phyloP scores from a whole-genome alignment of 495 filamentous ascomycete genomes.

The Neurospora sp. region DNA sequence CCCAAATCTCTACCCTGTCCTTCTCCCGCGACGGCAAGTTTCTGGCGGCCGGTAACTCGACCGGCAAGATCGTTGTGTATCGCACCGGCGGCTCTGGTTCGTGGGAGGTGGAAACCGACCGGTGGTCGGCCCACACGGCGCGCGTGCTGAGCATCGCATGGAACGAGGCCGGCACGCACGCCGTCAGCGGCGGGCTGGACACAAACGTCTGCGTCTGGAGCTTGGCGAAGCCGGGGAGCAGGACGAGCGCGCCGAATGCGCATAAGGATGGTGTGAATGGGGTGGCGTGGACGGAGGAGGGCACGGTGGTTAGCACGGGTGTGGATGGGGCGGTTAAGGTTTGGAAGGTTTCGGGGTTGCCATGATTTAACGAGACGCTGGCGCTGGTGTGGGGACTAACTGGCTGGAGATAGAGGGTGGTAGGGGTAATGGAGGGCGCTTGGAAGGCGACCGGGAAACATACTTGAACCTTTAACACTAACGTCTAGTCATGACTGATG shows the following conservation, averaged over 20 bases:
- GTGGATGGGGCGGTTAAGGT: slow-evolving; percentile 86
- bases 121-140: slow-evolving; percentile 90
- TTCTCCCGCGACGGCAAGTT: slow-evolving; percentile 67
- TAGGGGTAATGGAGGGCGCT: background rate
- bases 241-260: slow-evolving; percentile 69
- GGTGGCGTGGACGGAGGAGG: slow-evolving; percentile 68
- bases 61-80: slow-evolving; percentile 77
- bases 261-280: slow-evolving; percentile 94
- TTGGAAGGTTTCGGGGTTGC: slow-evolving; percentile 64
- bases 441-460: background rate
- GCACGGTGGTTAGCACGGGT: slow-evolving; percentile 67
- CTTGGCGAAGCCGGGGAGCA: slow-evolving; percentile 66
- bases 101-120: slow-evolving; percentile 54
- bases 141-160: slow-evolving; percentile 76
- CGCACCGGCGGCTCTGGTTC: slow-evolving; percentile 32
- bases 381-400: background rate
- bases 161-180: slow-evolving; percentile 63
- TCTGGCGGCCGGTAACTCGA: slow-evolving; percentile 72
- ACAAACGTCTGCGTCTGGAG: slow-evolving; percentile 92
- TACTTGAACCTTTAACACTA: background rate
- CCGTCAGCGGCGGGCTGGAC: slow-evolving; percentile 77
- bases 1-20: slow-evolving; percentile 55
- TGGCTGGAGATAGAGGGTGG: background rate
- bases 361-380: slow-evolving; percentile 20
- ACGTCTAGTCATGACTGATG: background rate